phyloP scores from a whole-genome alignment of 2,329 filamentous ascomycete species.

The Escovopsis weberi region DNA sequence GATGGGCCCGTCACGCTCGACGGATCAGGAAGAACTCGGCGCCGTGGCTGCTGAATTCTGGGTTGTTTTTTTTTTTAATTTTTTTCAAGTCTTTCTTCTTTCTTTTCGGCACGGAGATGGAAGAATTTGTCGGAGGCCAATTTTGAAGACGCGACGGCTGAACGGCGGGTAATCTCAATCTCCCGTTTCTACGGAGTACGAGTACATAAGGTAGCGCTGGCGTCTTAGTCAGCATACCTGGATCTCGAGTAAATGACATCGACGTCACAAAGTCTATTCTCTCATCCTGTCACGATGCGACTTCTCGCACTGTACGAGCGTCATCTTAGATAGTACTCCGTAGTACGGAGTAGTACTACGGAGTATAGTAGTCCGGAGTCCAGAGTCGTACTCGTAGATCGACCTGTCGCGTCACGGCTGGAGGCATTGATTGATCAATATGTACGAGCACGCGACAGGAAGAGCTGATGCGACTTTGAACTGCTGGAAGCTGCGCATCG shows the following conservation, averaged over 20 bases:
- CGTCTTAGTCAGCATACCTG: neutral
- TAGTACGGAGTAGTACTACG: too few relatives aligned
- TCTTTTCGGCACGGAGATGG: slow-evolving; percentile 17
- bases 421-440: too few relatives aligned
- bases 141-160: neutral
- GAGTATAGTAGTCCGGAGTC: too few relatives aligned
- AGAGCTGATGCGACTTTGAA: too few relatives aligned
- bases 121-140: slow-evolving; percentile 22
- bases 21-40: slow-evolving; percentile 35
- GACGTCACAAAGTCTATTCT: neutral
- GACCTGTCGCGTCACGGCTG: too few relatives aligned
- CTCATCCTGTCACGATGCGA: neutral
- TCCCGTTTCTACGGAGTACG: neutral
- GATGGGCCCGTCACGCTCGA: slow-evolving; percentile 21
- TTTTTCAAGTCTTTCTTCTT: too few relatives aligned
- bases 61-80: slow-evolving; percentile 26
- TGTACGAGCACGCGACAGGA: too few relatives aligned
- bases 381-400: too few relatives aligned
- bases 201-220: neutral
- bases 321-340: too few relatives aligned
- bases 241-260: too few relatives aligned
- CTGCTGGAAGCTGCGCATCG: too few relatives aligned
- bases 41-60: slow-evolving; percentile 14
- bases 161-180: neutral
- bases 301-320: neutral